Evolutionary conservation across 257 asterid genomes (phyloP).

Genomic region (Capsicum pubescens): DNA sequence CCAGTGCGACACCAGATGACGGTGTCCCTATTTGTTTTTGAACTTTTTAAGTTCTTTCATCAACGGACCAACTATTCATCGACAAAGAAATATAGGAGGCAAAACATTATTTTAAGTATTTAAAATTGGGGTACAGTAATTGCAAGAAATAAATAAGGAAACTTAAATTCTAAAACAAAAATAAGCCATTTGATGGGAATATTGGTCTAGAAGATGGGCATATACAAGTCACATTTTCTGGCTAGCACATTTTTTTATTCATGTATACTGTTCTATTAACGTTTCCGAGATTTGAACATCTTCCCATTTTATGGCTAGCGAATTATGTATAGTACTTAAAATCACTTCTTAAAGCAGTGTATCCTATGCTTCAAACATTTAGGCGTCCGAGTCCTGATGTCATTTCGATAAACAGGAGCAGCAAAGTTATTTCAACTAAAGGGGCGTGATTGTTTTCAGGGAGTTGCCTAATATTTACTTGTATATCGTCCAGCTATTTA

Average conservation of each 20-base stretch:
- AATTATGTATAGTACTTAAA: background rate
- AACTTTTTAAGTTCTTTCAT: background rate
- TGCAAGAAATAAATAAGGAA: background rate
- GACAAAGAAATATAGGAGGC: background rate
- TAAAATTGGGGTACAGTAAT: background rate
- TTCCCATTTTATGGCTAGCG: background rate
- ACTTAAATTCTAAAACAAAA: slow-evolving; percentile 5
- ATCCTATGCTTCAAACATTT: slow-evolving; percentile 21
- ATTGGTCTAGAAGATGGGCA: slow-evolving; percentile 8
- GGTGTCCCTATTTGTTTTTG: background rate
- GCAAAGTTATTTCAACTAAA: background rate
- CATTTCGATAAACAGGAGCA: background rate
- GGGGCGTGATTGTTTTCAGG: background rate
- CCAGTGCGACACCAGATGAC: background rate
- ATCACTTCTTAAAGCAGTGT: background rate
- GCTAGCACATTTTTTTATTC: background rate
- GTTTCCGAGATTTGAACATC: background rate
- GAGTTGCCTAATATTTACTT: background rate
- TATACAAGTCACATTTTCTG: background rate
- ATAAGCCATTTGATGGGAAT: background rate
- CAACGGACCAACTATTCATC: background rate
- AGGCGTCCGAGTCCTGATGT: background rate
- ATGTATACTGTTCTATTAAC: background rate
- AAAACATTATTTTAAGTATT: background rate
- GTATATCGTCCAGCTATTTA: background rate